Conservation (phyloP, 108 stramenopile genomes). For the Thalassiosira profunda region DNA sequence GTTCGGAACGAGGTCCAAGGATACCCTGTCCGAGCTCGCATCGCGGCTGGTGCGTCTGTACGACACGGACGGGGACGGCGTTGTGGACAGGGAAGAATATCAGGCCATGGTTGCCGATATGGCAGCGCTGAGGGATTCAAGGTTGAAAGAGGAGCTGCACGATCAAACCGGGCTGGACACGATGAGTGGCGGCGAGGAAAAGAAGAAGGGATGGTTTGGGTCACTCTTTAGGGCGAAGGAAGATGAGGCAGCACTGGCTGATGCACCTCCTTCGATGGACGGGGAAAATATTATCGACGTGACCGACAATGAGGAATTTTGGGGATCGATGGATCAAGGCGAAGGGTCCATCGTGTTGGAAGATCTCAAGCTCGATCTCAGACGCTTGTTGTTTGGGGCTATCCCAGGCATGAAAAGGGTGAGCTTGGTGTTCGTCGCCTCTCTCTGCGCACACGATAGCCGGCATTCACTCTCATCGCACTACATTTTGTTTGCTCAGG, state of each 20-base stretch:
- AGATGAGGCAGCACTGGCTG: conserved; percentile 6
- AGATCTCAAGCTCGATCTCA: conserved; percentile 82
- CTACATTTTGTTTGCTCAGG: conserved; percentile 21
- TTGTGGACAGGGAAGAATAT: conserved; percentile 88
- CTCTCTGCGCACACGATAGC: no score
- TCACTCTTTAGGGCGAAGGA: not conserved
- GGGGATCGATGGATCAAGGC: conserved; percentile 46
- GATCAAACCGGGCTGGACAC: conserved; percentile 11
- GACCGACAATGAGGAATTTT: conserved; percentile 42
- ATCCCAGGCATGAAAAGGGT: conserved; percentile 69
- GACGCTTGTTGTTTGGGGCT: conserved; percentile 75
- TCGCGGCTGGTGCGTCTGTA: conserved; percentile 73
- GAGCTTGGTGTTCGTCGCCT: no score
- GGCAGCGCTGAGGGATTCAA: conserved; percentile 60
- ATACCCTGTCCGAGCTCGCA: conserved; percentile 62
- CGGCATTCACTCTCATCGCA: not conserved
- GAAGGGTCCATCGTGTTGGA: conserved; percentile 76
- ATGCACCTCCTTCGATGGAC: not conserved
- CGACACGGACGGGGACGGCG: conserved; percentile 85
- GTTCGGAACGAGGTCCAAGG: conserved; percentile 27
- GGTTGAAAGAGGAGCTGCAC: conserved; percentile 19
- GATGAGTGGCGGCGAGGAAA: not conserved
- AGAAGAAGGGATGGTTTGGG: conserved; percentile 9
- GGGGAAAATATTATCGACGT: conserved; percentile 36
- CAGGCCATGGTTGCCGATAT: conserved; percentile 87